Base-by-base conservation (phyloP, 2,329 filamentous ascomycete species). In the Exophiala calicioides region DNA sequence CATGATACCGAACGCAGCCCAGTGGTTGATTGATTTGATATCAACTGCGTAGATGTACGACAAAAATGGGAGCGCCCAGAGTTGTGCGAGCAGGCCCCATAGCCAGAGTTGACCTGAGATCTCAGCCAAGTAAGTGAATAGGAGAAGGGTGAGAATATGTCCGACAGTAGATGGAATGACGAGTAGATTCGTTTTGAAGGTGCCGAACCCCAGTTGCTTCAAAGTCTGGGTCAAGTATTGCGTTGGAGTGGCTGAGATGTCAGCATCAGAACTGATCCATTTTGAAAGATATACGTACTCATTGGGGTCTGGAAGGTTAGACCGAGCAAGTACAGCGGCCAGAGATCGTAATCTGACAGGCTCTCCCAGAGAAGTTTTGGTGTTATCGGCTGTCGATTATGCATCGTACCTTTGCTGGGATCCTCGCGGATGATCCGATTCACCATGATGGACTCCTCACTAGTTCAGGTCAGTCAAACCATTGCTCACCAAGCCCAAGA, bases 391-490 rank as follows among this genome's bases (percentile, higher is more conserved):
- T 44, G 31, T 19, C 41, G 16, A 26, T 44, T 44, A 24, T 44
- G 41, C 41, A 44, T 44, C 42, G 71, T 70, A 15, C 76, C 75
- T 56, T 80, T 80, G n/a, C 24, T 30, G 12, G 52, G 50, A 18
- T 55, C 50, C 10, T 51, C 50, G n/a, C 50, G 41, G 13, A 51
- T 29, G 19, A 54, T 21, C 13, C 47, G 10, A 58, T 85, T 86
- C 24, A 84, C 75, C 74, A 86, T 80, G 53, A 86, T 85, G 20
- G 76, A 73, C 57, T 86, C 83, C 60, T 87, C 80, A 0, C 75
- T 70, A 58, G n/a, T n/a, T 82, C 80, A 1, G 13, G 1, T 15
- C 8, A 24, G 19, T 34, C 16, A 34, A 18, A 7, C 7, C 9
- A 18, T 23, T 7, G 5, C 23, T 20, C 9, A 12, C 30, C 16